These are phyloP conservation scores for Tilletia caries DNA, from an alignment of 1,284 basidiomycete genomes.

Conservation along the genomic window DNA sequence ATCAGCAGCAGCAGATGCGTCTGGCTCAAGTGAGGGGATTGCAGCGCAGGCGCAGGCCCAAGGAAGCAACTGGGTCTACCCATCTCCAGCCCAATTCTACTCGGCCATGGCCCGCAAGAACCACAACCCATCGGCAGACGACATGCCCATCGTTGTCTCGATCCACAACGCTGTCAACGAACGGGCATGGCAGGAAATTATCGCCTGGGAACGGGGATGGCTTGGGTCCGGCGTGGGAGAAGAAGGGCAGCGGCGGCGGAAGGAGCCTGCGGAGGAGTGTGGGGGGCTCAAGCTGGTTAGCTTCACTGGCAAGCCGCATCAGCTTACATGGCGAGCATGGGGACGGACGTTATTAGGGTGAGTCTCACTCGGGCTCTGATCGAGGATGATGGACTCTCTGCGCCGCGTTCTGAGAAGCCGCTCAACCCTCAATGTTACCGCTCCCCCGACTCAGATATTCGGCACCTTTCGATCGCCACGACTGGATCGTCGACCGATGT, in stretches of 20 bases:
- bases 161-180: constrained; percentile 99
- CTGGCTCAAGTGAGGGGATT: neutral
- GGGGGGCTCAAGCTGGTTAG: constrained; percentile 78
- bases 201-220: constrained; percentile 71
- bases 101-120: constrained; percentile 85
- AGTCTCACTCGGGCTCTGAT: constrained; percentile 48
- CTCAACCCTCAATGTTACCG: too few relatives aligned
- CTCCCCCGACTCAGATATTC: constrained; percentile 78
- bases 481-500: constrained; percentile 92
- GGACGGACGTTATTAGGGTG: constrained; percentile 81
- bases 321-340: constrained; percentile 73
- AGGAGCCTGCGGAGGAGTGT: constrained; percentile 65
- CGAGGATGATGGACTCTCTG: too few relatives aligned
- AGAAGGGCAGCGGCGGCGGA: constrained; percentile 43
- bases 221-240: neutral
- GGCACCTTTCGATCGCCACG: constrained; percentile 91
- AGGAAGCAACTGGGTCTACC: constrained; percentile 84
- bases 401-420: too few relatives aligned
- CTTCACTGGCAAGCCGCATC: constrained; percentile 62
- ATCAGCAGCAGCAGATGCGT: neutral
- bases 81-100: constrained; percentile 96
- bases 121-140: constrained; percentile 65
- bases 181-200: constrained; percentile 83
- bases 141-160: constrained; percentile 94
- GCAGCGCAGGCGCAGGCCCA: constrained; percentile 17